Base-by-base conservation (phyloP, 2,329 filamentous ascomycete species). In the Diaporthe ampelina region DNA sequence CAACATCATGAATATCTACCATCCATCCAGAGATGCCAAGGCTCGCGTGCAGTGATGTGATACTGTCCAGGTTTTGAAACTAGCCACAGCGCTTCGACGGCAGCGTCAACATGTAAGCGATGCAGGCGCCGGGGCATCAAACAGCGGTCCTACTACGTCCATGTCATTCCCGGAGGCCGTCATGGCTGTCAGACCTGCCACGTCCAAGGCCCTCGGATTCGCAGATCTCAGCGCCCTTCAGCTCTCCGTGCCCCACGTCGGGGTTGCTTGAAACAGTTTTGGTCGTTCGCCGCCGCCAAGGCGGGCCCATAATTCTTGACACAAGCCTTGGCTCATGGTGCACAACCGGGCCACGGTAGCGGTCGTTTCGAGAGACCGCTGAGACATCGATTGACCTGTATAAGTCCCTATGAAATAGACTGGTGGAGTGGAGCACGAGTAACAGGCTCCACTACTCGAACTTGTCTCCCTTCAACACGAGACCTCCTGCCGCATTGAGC, bases 281-380 rank as follows among this genome's bases (percentile, higher is more conserved):
- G 58, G 58, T 29, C 9, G 24, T 52, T 67, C 3, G 61, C 61
- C 61, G 61, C 61, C 45, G 61, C 61, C 61, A 67, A 67, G 61
- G 35, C 61, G 29, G 7, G 29, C 26, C 61, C 61, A 67, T 35
- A 52, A 52, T 24, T 67, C 43, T 65, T 65, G 61, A 65, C 43
- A 35, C 61, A 67, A 52, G 61, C 61, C 61, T 48, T 32, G 4
- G 59, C 43, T 35, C 10, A 35, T 24, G 19, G 59, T 65, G 43
- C 43, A 32, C 45, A 50, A 45, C 29, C 13, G 21, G 29, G 6
- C 43, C 61, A 50, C 61, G 61, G 61, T 67, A 67, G 11, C 3
- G 61, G 29, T 52, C 11, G 61, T 67, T 67, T 67, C 61, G 45
- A 67, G 43, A 50, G 61, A 24, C 13, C 13, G 61, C 43, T 67